These are phyloP conservation scores for Rhodotorula sphaerocarpa DNA, from an alignment of 768 basidiomycete genomes.

Conservation along the genomic window DNA sequence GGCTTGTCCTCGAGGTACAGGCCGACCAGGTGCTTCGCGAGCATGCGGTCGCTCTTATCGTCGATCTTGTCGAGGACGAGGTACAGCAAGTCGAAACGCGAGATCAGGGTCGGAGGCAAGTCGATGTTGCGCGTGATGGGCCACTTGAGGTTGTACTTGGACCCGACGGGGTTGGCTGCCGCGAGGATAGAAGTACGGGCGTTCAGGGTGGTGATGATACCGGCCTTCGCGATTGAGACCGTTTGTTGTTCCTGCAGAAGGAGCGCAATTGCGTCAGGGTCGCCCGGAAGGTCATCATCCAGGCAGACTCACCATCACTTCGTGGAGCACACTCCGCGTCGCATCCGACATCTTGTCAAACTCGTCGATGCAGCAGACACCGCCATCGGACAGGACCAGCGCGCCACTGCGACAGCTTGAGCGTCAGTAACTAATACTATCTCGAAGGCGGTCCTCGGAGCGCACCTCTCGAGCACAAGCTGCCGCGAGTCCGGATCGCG, in stretches of 20 bases:
- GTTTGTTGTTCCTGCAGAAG: conserved; percentile 54
- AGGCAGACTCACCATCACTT: conserved; percentile 52
- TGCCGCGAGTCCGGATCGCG: conserved; percentile 97
- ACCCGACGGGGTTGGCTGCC: conserved; percentile 93
- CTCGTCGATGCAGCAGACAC: conserved; percentile 97
- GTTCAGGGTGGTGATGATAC: conserved; percentile 52
- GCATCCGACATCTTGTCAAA: conserved; percentile 58
- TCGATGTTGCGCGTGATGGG: conserved; percentile 95
- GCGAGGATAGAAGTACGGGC: conserved; percentile 60
- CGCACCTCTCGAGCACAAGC: conserved; percentile 75
- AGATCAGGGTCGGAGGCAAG: conserved; percentile 92
- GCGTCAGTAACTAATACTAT: neutral
- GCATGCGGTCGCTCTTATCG: conserved; percentile 68
- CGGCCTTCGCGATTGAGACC: conserved; percentile 52
- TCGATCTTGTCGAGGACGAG: conserved; percentile 92
- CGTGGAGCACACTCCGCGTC: conserved; percentile 49
- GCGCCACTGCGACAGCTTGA: conserved; percentile 58
- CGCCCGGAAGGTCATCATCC: neutral
- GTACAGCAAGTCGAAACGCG: conserved; percentile 92
- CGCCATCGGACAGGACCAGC: conserved; percentile 86
- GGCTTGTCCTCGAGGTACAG: conserved; percentile 89
- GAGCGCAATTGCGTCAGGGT: neutral
- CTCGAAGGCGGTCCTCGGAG: neutral
- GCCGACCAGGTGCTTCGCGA: conserved; percentile 87
- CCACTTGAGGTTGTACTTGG: conserved; percentile 82